Conservation (phyloP, 371 early-diverging fungal species). For the Mortierella sp. region DNA sequence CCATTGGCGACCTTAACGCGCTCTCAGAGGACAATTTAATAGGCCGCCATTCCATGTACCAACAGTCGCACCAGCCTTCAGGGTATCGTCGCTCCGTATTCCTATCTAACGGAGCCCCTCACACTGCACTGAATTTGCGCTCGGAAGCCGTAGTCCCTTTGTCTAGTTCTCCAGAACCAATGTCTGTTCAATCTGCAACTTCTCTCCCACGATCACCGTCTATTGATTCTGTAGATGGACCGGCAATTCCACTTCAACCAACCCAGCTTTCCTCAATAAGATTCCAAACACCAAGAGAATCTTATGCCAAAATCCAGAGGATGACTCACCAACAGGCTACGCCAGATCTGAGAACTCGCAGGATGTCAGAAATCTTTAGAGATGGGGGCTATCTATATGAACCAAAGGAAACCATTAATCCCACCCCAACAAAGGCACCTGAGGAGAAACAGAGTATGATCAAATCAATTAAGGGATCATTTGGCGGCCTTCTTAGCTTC, state of each 20-base stretch:
- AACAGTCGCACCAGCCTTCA: constrained; percentile 22
- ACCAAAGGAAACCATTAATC: constrained; percentile 3
- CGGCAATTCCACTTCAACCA: constrained; percentile 35
- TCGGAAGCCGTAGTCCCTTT: constrained; percentile 34
- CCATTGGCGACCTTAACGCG: constrained; percentile 22
- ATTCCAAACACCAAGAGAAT: constrained; percentile 32
- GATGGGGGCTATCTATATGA: constrained; percentile 49
- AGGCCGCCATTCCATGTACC: constrained; percentile 18
- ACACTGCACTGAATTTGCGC: constrained; percentile 12
- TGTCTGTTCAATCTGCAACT: constrained; percentile 36
- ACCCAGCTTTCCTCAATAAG: constrained; percentile 26
- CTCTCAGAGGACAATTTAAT: constrained; percentile 11
- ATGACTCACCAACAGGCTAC: constrained; percentile 50
- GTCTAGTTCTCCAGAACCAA: constrained; percentile 32
- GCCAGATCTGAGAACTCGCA: constrained; percentile 32
- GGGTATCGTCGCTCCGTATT: constrained; percentile 21
- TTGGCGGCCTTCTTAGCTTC: constrained; percentile 27
- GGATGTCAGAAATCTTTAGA: constrained; percentile 54
- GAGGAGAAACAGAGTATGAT: constrained; percentile 26
- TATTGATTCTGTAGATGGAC: constrained; percentile 29
- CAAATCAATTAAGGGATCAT: constrained; percentile 23
- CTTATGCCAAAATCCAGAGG: constrained; percentile 40
- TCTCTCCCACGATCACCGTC: constrained; percentile 36
- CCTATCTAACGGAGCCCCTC: constrained; percentile 18
- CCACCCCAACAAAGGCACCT: not conserved